phyloP scores from a whole-genome alignment of 2,329 filamentous ascomycete genomes.

The Cryphonectria nitschkei region DNA sequence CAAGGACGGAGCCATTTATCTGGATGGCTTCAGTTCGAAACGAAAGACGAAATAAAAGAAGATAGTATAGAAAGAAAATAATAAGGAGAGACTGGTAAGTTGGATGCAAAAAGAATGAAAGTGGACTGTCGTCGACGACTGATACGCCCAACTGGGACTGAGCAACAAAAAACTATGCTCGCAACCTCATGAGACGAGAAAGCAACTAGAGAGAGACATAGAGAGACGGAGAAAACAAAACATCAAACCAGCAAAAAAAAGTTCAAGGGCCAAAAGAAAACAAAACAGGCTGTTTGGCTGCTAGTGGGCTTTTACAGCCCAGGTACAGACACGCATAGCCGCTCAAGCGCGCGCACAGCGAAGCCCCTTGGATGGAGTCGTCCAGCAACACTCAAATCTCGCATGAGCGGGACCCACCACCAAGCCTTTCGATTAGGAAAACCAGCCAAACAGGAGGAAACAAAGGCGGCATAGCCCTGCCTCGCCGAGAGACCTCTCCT shows the following conservation, averaged over 20 bases:
- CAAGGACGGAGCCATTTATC: conserved; percentile 23
- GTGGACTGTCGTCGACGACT: conserved; percentile 23
- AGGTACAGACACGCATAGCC: not conserved
- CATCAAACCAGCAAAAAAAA: not conserved
- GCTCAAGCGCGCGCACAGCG: not conserved
- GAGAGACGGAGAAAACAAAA: not conserved
- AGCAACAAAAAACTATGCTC: conserved; percentile 12
- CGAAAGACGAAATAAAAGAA: not conserved
- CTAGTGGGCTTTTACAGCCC: not conserved
- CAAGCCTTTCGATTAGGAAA: not conserved
- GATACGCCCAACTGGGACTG: conserved; percentile 19
- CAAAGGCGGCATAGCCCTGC: not conserved
- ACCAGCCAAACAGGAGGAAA: not conserved
- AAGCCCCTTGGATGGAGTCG: conserved; percentile 10
- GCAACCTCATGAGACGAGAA: not conserved
- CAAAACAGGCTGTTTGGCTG: conserved; percentile 1
- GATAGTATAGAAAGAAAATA: conserved; percentile 4
- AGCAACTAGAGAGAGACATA: not conserved
- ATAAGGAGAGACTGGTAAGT: conserved; percentile 17
- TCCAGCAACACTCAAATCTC: conserved; percentile 18
- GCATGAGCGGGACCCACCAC: conserved; percentile 1
- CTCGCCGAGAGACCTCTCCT: not conserved
- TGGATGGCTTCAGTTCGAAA: not conserved
- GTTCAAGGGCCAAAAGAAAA: not conserved
- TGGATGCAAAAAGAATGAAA: conserved; percentile 16